Base-by-base conservation (phyloP, 306 rosid species). In the Citrullus colocynthis region DNA sequence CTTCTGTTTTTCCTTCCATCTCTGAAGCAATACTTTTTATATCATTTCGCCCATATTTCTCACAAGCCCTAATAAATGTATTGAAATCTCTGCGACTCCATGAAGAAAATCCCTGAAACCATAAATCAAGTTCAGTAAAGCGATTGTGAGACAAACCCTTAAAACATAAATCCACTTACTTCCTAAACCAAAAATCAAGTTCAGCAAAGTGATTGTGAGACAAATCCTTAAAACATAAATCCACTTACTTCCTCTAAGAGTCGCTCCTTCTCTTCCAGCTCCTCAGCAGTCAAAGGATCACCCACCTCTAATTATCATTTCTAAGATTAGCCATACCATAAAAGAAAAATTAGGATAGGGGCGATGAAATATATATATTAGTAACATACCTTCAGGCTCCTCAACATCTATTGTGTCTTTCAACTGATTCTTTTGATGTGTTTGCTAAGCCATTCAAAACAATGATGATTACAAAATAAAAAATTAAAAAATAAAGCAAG, bases 81-180 rank as follows among this genome's bases (percentile, higher is more conserved):
- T 92, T 95, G 79, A 95, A 95, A 85, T 95, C 99, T 85, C 90
- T 92, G 42, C 99, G 82, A 84, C 93, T 95, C 99, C 99, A 95
- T 59, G 99, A 85, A 66, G 99, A 92, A 87, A 95, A 95, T 69
- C 99, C 99, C 99, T 95, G 60, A 59, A 78, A 72, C 58, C 34
- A 81, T 80, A 85, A 45, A 79, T 76, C 76, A 82, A 74, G 85
- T 74, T 83, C 77, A 77, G 80, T 56, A 77, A 71, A 74, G 51
- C 44, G 45, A 49, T 20, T 49, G 8, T 52, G 18, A 72, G 51
- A 45, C 51, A 45, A 45, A 45, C 14, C 51, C 51, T n/a, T n/a
- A 2, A 45, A 45, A 45, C 51, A 45, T 45, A 45, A 45, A 45
- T 45, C 51, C 51, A 45, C 51, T 45, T 45, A 44, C 49, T 69